A percentile compares a stretch with the other conserved stretches of the same genome.
phyloP scores from a whole-genome alignment of 1,139 yeast species.

The Williopsis jadinii region DNA sequence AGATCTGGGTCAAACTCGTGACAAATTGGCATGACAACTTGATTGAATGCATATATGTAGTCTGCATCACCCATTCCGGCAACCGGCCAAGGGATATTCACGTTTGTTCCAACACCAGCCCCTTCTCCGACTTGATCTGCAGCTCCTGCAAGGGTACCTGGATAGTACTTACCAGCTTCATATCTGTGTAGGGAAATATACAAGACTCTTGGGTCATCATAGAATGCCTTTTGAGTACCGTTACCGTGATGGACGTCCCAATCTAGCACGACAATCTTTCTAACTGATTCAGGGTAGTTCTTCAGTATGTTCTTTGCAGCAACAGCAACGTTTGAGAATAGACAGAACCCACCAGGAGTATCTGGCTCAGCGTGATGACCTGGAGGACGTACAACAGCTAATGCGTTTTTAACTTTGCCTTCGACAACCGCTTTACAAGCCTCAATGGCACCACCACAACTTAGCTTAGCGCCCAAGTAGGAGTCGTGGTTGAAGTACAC shows the following conservation, averaged over 20 bases:
- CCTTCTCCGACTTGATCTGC: slow-evolving; percentile 79
- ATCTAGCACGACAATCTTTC: slow-evolving; percentile 78
- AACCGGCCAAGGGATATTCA: slow-evolving; percentile 93
- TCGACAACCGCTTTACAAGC: slow-evolving; percentile 95
- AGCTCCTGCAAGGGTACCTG: slow-evolving; percentile 84
- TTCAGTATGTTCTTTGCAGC: slow-evolving; percentile 85
- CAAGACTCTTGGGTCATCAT: slow-evolving; percentile 81
- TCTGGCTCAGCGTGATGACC: slow-evolving; percentile 99
- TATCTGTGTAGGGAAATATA: slow-evolving; percentile 89
- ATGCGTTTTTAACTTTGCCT: slow-evolving; percentile 81
- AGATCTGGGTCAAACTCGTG: slow-evolving; percentile 89
- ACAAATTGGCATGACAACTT: slow-evolving; percentile 84
- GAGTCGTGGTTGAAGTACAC: slow-evolving; percentile 94
- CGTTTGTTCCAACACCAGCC: slow-evolving; percentile 74
- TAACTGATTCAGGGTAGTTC: slow-evolving; percentile 80
- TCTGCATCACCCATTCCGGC: slow-evolving; percentile 96
- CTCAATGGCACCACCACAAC: slow-evolving; percentile 97
- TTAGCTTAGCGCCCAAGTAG: slow-evolving; percentile 74
- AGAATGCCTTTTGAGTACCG: slow-evolving; percentile 92
- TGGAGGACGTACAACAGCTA: slow-evolving; percentile 97
- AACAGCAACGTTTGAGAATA: slow-evolving; percentile 94
- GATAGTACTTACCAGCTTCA: slow-evolving; percentile 89
- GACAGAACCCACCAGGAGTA: slow-evolving; percentile 93
- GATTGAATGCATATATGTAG: slow-evolving; percentile 85
- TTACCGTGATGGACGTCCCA: slow-evolving; percentile 99